phyloP scores from a whole-genome alignment of 805 yeast genomes.

The Yamadazyma laniorum region DNA sequence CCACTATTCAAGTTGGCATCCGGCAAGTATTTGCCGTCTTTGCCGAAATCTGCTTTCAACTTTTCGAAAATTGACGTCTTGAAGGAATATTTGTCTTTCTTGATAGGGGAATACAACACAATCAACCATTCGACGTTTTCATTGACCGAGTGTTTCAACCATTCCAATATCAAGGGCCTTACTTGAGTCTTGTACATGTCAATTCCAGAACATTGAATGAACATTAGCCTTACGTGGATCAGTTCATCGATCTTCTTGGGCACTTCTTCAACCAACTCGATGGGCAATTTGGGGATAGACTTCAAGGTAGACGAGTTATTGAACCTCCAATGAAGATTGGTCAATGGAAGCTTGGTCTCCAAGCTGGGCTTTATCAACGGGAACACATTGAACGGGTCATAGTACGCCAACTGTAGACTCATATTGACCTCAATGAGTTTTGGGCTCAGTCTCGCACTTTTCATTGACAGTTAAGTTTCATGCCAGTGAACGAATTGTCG shows the following conservation, averaged over 20 bases:
- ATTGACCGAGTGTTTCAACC: constrained; percentile 54
- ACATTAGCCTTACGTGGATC: constrained; percentile 65
- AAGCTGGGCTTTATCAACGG: constrained; percentile 45
- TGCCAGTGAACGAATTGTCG: too few species aligned
- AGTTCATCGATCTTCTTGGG: constrained; percentile 31
- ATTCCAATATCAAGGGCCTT: constrained; percentile 77
- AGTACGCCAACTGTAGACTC: constrained; percentile 33
- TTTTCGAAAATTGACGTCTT: constrained; percentile 54
- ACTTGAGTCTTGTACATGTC: constrained; percentile 79
- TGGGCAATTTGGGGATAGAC: constrained; percentile 59
- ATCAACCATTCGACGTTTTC: constrained; percentile 59
- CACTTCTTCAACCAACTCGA: constrained; percentile 56
- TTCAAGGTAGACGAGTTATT: constrained; percentile 52
- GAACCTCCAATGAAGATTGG: constrained; percentile 68
- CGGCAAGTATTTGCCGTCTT: constrained; percentile 10
- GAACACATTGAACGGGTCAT: constrained; percentile 70
- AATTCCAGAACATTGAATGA: constrained; percentile 60
- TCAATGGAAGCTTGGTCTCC: constrained; percentile 49
- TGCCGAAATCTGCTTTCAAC: constrained; percentile 49
- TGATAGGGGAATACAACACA: constrained; percentile 47
- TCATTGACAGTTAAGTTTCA: neutral
- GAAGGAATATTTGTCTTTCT: constrained; percentile 39
- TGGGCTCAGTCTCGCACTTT: neutral
- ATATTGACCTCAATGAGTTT: too few species aligned
- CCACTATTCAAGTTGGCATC: neutral